Evolutionary conservation across 2,329 filamentous ascomycete species (phyloP), one percentile per base, ranked within the genome.

Genomic region (Hymenoscyphus infarciens): DNA sequence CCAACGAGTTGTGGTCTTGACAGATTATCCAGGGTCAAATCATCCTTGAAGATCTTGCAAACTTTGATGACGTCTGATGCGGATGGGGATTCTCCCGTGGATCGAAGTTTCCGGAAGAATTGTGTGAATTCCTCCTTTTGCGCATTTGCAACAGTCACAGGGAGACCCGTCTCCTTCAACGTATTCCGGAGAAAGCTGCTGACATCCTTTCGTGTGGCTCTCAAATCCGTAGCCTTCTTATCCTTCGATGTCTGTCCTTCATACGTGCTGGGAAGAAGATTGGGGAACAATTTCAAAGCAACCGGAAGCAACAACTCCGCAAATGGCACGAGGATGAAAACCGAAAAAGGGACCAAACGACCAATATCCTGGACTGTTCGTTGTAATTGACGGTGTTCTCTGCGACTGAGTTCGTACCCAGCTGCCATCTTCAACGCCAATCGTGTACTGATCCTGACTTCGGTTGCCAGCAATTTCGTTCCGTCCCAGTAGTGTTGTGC

Each of bases 31-130:
- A 99, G 83, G 0, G 95, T 99, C 72, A 99, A 76, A 76, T 99
- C 95, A 75, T 99, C 95, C 77, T 95, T 96, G 86, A 99, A 99
- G 68, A 96, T 90, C 83, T 97, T 96, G 87, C 95, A 98, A 67
- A 99, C 94, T 79, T 95, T 97, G 82, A 99, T 96, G 67, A 99
- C 92, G 74, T 99, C 95, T 68, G 93, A 85, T 60, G 87, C 85
- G 4, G 91, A 95, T 0, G 95, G 95, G 55, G 89, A 83, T 80
- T 98, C 94, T 67, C 94, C 95, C 0, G 94, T 97, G 19, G 91
- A 87, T 60, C 95, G 84, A 66, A 98, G 86, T 81, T 99, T 99
- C 75, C 91, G 89, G 88, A 99, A 99, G 79, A 99, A 99, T 72
- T 94, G 91, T 64, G 89, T 84, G 71, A 99, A 99, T 75, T 98